Evolutionary conservation across 1,139 yeast genomes (phyloP).

Genomic region (Lodderomyces margitis): DNA sequence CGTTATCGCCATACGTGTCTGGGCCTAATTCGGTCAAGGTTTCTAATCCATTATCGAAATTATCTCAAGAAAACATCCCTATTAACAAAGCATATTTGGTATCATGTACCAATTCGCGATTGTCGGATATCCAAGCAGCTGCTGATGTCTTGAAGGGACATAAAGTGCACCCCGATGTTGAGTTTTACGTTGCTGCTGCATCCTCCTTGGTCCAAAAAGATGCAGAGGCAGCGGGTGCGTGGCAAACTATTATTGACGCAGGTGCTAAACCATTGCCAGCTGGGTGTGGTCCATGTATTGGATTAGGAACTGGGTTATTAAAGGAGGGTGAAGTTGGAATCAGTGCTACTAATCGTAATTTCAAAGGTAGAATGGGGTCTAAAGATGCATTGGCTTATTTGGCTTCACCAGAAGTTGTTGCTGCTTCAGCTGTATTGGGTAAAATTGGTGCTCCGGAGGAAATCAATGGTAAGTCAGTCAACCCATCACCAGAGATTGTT

Average conservation of each 20-base stretch:
- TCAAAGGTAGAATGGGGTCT: constrained; percentile 99
- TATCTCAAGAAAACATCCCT: constrained; percentile 68
- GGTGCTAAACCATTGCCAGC: constrained; percentile 97
- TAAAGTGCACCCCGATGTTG: constrained; percentile 84
- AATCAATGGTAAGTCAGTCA: constrained; percentile 56
- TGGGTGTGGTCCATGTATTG: constrained; percentile 99
- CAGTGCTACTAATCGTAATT: constrained; percentile 96
- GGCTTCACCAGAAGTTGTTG: constrained; percentile 97
- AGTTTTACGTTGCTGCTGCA: constrained; percentile 97
- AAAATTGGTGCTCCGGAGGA: constrained; percentile 92
- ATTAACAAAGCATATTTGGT: constrained; percentile 94
- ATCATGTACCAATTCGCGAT: constrained; percentile 95
- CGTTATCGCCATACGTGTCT: constrained; percentile 86
- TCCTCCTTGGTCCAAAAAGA: constrained; percentile 89
- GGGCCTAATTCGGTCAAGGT: constrained; percentile 98
- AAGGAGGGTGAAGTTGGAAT: constrained; percentile 97
- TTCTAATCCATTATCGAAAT: constrained; percentile 71
- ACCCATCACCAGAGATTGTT: constrained; percentile 45
- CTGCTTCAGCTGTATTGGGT: constrained; percentile 95
- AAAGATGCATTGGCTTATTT: constrained; percentile 93
- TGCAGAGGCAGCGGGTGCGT: constrained; percentile 87
- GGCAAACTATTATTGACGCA: constrained; percentile 85
- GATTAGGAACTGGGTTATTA: constrained; percentile 89
- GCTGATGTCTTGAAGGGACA: constrained; percentile 80
- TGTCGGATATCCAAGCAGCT: constrained; percentile 91